Evolutionary conservation across 78 protist species (phyloP).

Genomic region (Dictyostelium firmibasis): DNA sequence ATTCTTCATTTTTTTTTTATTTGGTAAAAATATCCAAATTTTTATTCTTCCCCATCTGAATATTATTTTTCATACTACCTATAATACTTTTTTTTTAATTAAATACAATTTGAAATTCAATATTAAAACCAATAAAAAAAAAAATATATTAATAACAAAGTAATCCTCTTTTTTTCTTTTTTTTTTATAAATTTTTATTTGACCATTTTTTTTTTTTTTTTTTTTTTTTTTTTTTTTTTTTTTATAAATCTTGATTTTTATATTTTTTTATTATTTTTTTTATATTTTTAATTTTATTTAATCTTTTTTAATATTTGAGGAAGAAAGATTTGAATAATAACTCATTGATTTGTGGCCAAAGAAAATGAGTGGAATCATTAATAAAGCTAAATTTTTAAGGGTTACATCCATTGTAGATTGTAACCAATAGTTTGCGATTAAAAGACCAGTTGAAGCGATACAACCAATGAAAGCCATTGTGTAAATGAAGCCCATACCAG

Average conservation of each 20-base stretch:
- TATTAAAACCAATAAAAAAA: no score
- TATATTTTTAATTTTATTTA: not conserved
- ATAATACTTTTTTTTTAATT: no score
- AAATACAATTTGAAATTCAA: no score
- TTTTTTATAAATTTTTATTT: no score
- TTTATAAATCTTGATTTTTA: not conserved
- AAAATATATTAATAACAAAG: no score
- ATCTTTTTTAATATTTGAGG: not conserved
- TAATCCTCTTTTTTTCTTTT: no score
- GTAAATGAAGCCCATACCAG: constrained; percentile 48
- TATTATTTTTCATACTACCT: no score
- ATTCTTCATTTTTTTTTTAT: no score
- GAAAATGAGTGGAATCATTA: constrained; percentile 60
- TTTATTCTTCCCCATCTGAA: no score
- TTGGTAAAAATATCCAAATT: no score
- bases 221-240: no score
- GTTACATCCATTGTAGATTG: constrained; percentile 46
- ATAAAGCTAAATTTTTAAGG: constrained; percentile 18
- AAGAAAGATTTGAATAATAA: not conserved
- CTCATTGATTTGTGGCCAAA: constrained; percentile 49
- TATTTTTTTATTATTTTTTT: not conserved
- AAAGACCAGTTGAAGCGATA: not conserved
- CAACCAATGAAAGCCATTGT: constrained; percentile 29
- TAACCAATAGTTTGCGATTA: constrained; percentile 51
- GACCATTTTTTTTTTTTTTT: no score